Base-by-base conservation (phyloP, 371 early-diverging fungal genomes). In the Encephalitozoon romaleae region DNA sequence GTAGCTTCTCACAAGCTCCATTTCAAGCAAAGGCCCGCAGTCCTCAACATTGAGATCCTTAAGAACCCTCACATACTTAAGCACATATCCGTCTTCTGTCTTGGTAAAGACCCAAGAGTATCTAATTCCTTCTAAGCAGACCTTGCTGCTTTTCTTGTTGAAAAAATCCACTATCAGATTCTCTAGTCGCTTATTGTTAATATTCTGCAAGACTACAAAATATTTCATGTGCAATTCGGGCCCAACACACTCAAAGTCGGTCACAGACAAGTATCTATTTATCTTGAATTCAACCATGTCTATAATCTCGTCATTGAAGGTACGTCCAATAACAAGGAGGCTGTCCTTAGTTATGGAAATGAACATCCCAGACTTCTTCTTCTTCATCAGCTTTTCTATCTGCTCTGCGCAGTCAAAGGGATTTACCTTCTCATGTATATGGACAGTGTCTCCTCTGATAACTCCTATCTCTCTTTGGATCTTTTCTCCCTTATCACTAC, bases 111-210 rank as follows among this genome's bases (percentile, higher is more conserved):
- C 47, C 78, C 69, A 72, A 5, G 47, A 54, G 65, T 81, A 81
- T 66, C 69, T 66, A 2, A 81, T 67, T 4, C 23, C 63, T 6
- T 76, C 52, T 18, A 81, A 9, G 64, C 69, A 51, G n/a, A 78
- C 53, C 25, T 71, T 63, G 34, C 15, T 32, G 21, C 52, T 54
- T 34, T 49, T 73, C 55, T 28, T 72, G 53, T 65, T 78, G 21
- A 72, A 68, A 26, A 79, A 4, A 69, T 80, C 77, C n/a, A 76
- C 32, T 41, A 80, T 41, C 5, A 80, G 38, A 59, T 72, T 80
- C 59, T 52, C 52, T 9, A 71, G 15, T 23, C 72, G 6, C n/a
- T 25, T 15, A 26, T 68, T 53, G 4, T 15, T 47, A 11, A 73
- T 66, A 9, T 76, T 72, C 9, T 55, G 15, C 6, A 74, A 8